Conservation (phyloP, 1,284 basidiomycete genomes). For the Rhodotorula sp. region DNA sequence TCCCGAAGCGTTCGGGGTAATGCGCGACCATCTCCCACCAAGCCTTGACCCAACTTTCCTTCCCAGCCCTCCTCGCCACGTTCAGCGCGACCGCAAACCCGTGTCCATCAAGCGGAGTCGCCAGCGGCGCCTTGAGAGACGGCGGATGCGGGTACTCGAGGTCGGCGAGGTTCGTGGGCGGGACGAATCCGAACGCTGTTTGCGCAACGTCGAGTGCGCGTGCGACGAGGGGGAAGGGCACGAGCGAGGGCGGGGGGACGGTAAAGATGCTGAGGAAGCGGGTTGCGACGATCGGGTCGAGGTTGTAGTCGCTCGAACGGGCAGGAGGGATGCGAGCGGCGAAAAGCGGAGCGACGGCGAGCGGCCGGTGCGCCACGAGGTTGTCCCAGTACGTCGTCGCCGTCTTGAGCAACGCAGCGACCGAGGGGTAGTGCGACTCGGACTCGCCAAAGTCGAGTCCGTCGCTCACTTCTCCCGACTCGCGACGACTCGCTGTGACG, state of each 20-base stretch:
- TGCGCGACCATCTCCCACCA: conserved; percentile 37
- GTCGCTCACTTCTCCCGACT: neutral
- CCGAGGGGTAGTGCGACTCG: conserved; percentile 1
- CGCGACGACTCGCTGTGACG: too few species aligned
- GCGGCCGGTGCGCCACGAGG: conserved; percentile 4
- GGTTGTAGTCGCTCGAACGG: neutral
- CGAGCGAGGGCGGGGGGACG: neutral
- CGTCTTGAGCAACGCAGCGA: conserved; percentile 6
- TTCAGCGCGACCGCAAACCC: conserved; percentile 29
- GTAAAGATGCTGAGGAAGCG: conserved; percentile 16
- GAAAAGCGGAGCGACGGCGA: neutral
- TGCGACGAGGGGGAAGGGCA: conserved; percentile 17
- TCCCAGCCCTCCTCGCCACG: conserved; percentile 27
- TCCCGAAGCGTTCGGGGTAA: conserved; percentile 35
- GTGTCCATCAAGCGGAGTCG: conserved; percentile 26
- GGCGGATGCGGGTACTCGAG: conserved; percentile 10
- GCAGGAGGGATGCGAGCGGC: neutral
- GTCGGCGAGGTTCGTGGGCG: conserved; percentile 10
- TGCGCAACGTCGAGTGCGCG: conserved; percentile 17
- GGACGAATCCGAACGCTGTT: conserved; percentile 24
- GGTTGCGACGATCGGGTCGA: conserved; percentile 8
- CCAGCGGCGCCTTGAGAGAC: neutral
- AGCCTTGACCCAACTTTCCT: conserved; percentile 21
- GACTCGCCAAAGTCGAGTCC: too few species aligned
- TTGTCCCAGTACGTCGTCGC: conserved; percentile 9